A percentile compares a stretch with the other conserved stretches of the same genome.
Conservation (phyloP, 2,329 filamentous ascomycete genomes). For the Neofusicoccum ribis region DNA sequence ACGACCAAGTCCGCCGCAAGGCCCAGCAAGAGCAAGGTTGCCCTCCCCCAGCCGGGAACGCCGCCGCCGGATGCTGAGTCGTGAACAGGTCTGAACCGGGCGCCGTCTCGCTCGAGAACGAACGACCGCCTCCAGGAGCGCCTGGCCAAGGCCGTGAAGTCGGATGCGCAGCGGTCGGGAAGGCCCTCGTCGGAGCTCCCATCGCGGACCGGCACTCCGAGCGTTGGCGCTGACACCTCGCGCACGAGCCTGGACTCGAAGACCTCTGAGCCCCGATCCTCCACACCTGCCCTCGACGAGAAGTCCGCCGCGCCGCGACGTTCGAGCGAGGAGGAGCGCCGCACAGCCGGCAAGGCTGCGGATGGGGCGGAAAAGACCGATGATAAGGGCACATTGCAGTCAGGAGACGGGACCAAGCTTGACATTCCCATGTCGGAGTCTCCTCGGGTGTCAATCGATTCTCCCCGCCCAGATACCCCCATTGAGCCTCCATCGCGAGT, state of each 20-base stretch:
- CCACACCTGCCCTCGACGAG: not conserved
- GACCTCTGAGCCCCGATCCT: conserved; percentile 32
- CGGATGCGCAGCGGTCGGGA: conserved; percentile 52
- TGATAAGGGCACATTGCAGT: conserved; percentile 24
- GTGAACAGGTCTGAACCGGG: conserved; percentile 56
- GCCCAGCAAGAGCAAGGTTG: conserved; percentile 35
- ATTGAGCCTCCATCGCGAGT: conserved; percentile 4
- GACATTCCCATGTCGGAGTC: conserved; percentile 22
- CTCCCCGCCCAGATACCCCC: conserved; percentile 30
- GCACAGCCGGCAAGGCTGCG: not conserved
- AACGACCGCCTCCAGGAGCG: conserved; percentile 88
- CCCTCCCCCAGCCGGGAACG: conserved; percentile 12
- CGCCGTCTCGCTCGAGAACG: conserved; percentile 60
- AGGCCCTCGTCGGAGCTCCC: conserved; percentile 51
- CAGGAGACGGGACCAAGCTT: not conserved
- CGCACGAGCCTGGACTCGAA: conserved; percentile 48
- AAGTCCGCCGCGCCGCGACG: not conserved
- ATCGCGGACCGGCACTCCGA: conserved; percentile 57
- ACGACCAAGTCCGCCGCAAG: conserved; percentile 38
- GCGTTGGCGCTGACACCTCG: conserved; percentile 42
- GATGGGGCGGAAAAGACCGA: conserved; percentile 21
- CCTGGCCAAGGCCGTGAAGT: conserved; percentile 80
- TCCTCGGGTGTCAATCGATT: conserved; percentile 37
- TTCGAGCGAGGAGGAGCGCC: not conserved
- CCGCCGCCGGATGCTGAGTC: conserved; percentile 25